These are phyloP conservation scores for Pestalotiopsis sp. DNA, from an alignment of 2,329 filamentous ascomycete genomes.

Conservation along the genomic window DNA sequence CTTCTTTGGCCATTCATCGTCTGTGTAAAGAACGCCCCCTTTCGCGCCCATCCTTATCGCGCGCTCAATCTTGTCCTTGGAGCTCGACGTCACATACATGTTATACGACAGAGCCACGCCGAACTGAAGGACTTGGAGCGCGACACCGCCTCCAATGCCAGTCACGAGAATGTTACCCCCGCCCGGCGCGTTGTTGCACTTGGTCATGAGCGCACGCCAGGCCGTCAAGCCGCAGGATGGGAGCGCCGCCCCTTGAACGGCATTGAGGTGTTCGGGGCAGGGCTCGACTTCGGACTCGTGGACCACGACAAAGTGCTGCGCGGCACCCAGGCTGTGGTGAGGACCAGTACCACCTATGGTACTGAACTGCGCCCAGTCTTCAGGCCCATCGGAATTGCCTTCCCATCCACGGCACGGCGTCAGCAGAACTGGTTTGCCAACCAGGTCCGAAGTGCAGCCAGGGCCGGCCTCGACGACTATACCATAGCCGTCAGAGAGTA, in stretches of 20 bases:
- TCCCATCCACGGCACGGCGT: constrained; percentile 81
- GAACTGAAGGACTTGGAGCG: constrained; percentile 79
- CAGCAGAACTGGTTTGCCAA: constrained; percentile 73
- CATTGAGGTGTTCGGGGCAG: constrained; percentile 71
- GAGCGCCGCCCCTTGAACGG: constrained; percentile 79
- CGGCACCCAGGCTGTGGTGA: constrained; percentile 63
- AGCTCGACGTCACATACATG: constrained; percentile 79
- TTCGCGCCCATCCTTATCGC: constrained; percentile 74
- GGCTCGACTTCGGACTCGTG: constrained; percentile 74
- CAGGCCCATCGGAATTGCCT: constrained; percentile 71
- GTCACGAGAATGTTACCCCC: constrained; percentile 78
- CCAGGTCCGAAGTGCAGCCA: constrained; percentile 50
- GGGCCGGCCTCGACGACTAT: constrained; percentile 68
- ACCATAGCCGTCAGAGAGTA: constrained; percentile 84
- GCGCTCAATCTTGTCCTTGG: constrained; percentile 72
- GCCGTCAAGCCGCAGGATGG: constrained; percentile 85
- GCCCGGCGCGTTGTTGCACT: constrained; percentile 62
- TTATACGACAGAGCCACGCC: constrained; percentile 73
- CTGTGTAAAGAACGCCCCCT: constrained; percentile 83
- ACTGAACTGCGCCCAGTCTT: constrained; percentile 58
- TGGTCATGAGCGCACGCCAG: constrained; percentile 83
- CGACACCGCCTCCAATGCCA: constrained; percentile 91
- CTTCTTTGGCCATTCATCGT: constrained; percentile 79
- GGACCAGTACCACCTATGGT: constrained; percentile 71
- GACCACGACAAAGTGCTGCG: constrained; percentile 73